These are phyloP conservation scores for Cornus kousa DNA, from an alignment of 148 eudicot genomes.

Conservation along the genomic window DNA sequence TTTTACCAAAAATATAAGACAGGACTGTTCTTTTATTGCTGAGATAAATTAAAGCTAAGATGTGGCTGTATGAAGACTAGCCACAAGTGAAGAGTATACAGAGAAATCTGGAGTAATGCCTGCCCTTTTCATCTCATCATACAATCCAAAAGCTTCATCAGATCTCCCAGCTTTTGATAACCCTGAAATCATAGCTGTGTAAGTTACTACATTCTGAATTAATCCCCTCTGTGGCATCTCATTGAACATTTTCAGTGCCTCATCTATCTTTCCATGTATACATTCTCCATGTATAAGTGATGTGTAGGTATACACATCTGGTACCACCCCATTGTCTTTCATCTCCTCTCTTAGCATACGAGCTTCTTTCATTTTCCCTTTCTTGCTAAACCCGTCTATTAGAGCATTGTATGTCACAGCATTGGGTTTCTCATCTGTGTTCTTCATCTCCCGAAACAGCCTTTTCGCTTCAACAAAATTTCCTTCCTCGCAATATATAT, in stretches of 20 bases:
- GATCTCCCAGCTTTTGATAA: constrained; percentile 74
- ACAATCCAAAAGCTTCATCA: constrained; percentile 75
- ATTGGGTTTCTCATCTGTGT: constrained; percentile 51
- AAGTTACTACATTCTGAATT: constrained; percentile 53
- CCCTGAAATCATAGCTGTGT: constrained; percentile 66
- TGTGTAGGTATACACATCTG: constrained; percentile 71
- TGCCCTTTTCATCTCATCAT: constrained; percentile 74
- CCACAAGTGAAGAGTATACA: constrained; percentile 64
- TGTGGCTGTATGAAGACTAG: constrained; percentile 58
- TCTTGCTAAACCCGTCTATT: constrained; percentile 72
- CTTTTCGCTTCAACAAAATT: constrained; percentile 67
- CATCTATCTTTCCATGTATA: constrained; percentile 55
- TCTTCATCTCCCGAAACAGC: constrained; percentile 59
- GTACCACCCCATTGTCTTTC: constrained; percentile 51
- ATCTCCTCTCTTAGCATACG: constrained; percentile 48
- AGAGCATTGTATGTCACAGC: constrained; percentile 68
- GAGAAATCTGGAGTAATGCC: constrained; percentile 67
- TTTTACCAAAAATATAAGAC: neutral
- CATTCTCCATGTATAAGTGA: constrained; percentile 76
- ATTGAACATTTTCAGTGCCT: constrained; percentile 55
- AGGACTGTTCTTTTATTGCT: neutral
- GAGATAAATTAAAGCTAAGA: constrained; percentile 12
- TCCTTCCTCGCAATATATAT: constrained; percentile 74
- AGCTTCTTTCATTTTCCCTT: constrained; percentile 66
- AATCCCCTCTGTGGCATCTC: constrained; percentile 54